Conservation (phyloP, 805 yeast species). For the Schizosaccharomyces octosporus region DNA sequence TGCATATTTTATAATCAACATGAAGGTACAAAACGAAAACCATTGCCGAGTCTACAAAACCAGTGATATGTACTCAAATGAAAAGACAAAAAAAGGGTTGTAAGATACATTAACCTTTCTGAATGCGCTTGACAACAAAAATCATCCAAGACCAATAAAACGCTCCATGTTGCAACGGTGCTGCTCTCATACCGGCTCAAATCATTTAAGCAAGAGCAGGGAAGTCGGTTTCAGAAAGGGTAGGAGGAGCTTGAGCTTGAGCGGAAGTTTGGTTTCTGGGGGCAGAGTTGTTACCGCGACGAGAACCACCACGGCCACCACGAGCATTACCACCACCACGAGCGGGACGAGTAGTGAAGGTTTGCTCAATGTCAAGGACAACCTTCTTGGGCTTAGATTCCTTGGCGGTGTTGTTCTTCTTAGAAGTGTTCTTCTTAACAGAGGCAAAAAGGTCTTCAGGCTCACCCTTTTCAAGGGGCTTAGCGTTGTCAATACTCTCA, state of each 20-base stretch:
- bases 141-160: not conserved
- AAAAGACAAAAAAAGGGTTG: not conserved
- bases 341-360: not conserved
- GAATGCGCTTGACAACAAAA: not conserved
- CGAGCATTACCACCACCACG: not conserved
- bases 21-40: not conserved
- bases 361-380: conserved; percentile 2
- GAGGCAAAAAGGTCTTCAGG: not conserved
- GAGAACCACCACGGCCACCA: not conserved
- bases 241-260: not conserved
- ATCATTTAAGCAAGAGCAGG: conserved; percentile 1
- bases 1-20: too few species aligned
- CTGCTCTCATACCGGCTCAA: not conserved
- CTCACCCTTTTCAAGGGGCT: not conserved
- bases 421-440: not conserved
- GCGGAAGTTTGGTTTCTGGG: not conserved
- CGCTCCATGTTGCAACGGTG: not conserved
- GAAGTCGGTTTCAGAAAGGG: not conserved
- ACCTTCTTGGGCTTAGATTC: not conserved
- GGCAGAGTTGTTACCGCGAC: not conserved
- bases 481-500: not conserved
- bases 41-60: not conserved
- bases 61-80: not conserved
- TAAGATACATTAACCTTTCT: not conserved
- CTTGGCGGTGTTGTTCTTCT: not conserved